These are phyloP conservation scores for Pedinophyceae sp. DNA, from an alignment of 139 green algal genomes.

Conservation along the genomic window DNA sequence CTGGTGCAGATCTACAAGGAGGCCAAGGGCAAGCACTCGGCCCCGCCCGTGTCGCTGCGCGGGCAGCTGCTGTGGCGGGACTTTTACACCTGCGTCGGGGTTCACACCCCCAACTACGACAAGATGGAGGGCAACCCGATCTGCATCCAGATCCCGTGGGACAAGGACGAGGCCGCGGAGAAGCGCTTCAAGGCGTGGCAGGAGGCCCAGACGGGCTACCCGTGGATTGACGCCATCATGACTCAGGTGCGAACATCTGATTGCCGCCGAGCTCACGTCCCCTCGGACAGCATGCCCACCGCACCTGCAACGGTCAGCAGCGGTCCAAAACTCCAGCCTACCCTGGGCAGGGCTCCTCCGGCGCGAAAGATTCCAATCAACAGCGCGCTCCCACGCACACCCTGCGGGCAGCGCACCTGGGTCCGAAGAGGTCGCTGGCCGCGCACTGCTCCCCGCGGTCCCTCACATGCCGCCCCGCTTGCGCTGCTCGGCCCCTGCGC, in stretches of 20 bases:
- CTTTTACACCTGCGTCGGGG: conserved; percentile 39
- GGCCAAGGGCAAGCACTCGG: conserved; percentile 34
- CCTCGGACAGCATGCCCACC: background rate
- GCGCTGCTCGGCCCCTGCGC: too few species aligned
- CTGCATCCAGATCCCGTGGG: conserved; percentile 50
- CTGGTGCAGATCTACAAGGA: conserved; percentile 17
- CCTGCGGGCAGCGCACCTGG: too few species aligned
- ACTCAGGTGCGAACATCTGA: conserved; percentile 36
- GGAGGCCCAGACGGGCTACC: conserved; percentile 31
- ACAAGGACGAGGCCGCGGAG: conserved; percentile 5
- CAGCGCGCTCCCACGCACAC: too few species aligned
- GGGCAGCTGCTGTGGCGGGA: conserved; percentile 71
- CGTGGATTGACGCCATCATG: conserved; percentile 91
- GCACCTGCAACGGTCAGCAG: too few species aligned
- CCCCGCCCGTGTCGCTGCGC: conserved; percentile 62
- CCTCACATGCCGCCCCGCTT: too few species aligned
- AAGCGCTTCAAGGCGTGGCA: conserved; percentile 10
- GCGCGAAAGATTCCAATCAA: too few species aligned
- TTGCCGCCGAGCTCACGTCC: background rate
- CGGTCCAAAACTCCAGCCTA: too few species aligned
- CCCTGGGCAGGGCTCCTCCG: too few species aligned
- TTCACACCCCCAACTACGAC: conserved; percentile 59
- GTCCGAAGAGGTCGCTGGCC: too few species aligned
- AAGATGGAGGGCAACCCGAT: conserved; percentile 73
- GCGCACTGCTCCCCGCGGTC: too few species aligned